Evolutionary conservation across 2,329 filamentous ascomycete species (phyloP).

Genomic region (Sporothrix variecibatus): DNA sequence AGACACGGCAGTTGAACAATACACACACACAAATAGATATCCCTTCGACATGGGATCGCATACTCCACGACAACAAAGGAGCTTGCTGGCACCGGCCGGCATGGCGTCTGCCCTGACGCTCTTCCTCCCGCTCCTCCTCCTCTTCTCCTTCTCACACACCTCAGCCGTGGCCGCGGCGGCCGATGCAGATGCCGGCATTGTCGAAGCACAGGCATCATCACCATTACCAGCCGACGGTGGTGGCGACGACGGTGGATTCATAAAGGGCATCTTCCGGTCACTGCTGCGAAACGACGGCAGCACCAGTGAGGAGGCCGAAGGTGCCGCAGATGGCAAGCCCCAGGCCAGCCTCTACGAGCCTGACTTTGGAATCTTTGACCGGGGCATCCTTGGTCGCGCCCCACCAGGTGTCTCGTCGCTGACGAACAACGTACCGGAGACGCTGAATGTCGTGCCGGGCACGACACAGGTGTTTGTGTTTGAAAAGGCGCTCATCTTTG

Average conservation of each 20-base stretch:
- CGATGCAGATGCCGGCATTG: background rate
- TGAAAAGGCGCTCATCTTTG: conserved; percentile 55
- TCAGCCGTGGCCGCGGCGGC: conserved; percentile 30
- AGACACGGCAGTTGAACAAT: background rate
- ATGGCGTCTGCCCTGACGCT: conserved; percentile 65
- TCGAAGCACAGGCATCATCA: conserved; percentile 12
- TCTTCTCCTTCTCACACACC: conserved; percentile 61
- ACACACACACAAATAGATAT: background rate
- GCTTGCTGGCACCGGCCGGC: conserved; percentile 2
- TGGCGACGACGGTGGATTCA: background rate
- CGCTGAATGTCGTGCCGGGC: conserved; percentile 63
- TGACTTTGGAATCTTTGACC: conserved; percentile 62
- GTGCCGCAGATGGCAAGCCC: conserved; percentile 13
- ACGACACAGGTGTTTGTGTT: conserved; percentile 66
- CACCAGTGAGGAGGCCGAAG: background rate
- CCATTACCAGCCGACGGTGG: background rate
- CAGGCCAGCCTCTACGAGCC: conserved; percentile 53
- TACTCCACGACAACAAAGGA: conserved; percentile 2
- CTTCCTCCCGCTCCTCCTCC: conserved; percentile 58
- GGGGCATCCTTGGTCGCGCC: conserved; percentile 64
- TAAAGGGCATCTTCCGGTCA: conserved; percentile 2
- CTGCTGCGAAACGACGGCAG: background rate
- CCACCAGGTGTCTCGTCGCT: conserved; percentile 53
- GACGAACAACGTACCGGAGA: conserved; percentile 64
- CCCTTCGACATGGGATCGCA: background rate